These are phyloP conservation scores for Starmera stellimalicola DNA, from an alignment of 1,139 yeast species.

Conservation along the genomic window DNA sequence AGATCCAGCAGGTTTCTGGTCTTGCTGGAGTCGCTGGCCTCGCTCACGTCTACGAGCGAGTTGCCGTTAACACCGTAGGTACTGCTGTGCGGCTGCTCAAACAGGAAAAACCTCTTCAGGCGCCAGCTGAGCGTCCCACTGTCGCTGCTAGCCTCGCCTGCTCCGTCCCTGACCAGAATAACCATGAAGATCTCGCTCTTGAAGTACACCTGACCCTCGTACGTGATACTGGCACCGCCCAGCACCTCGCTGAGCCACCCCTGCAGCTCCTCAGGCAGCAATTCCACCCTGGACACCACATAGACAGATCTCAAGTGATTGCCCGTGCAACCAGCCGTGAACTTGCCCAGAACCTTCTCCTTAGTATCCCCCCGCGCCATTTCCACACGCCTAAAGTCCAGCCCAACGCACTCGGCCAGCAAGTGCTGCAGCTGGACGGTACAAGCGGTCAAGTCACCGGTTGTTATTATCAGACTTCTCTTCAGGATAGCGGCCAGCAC, in stretches of 20 bases:
- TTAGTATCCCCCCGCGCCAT: not conserved
- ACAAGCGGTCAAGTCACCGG: constrained; percentile 10
- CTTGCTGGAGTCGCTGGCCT: not conserved
- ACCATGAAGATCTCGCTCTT: too few species aligned
- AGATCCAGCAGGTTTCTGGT: constrained; percentile 6
- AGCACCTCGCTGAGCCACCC: too few species aligned
- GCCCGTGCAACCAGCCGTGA: too few species aligned
- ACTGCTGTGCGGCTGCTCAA: constrained; percentile 21
- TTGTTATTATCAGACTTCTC: constrained; percentile 19
- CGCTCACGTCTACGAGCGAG: not conserved
- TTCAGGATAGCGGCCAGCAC: constrained; percentile 17
- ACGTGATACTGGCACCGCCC: too few species aligned
- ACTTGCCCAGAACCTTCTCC: constrained; percentile 1
- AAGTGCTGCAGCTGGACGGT: constrained; percentile 12
- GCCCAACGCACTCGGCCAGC: constrained; percentile 8
- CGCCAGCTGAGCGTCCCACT: too few species aligned
- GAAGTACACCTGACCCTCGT: too few species aligned
- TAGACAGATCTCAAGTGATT: too few species aligned
- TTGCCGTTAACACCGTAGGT: constrained; percentile 2
- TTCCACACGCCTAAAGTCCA: constrained; percentile 3
- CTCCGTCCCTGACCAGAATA: too few species aligned
- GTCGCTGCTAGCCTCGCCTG: too few species aligned
- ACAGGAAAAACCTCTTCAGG: constrained; percentile 21
- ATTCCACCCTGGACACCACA: too few species aligned
- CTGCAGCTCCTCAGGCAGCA: too few species aligned